Evolutionary conservation across 192 early-diverging fungal species (phyloP), one percentile per base, ranked within the genome.

Genomic region (Mortierella alpina): DNA sequence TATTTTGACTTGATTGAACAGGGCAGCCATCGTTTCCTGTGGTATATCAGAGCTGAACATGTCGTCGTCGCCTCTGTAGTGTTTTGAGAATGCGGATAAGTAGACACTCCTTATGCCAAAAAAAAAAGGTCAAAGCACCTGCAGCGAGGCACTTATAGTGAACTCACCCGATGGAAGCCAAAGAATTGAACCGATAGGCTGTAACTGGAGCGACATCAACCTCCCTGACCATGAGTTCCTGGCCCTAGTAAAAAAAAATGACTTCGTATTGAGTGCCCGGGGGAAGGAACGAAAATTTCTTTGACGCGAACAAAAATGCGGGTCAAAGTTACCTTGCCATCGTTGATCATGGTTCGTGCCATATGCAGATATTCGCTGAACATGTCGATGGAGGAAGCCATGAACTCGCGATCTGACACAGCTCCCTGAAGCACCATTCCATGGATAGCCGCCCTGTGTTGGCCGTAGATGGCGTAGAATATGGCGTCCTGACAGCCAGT

Each of bases 401-500:
- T 74, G 48, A 68, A 82, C 63, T 83, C 81, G 51, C 85, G 55
- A 55, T 86, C 85, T 0, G 83, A 86, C 5, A 86, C 85, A 17
- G 83, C 79, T 15, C 78, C 85, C 50, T 86, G 85, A 12, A 86
- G 50, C 17, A 86, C 72, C 1, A 82, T 63, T 17, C 83, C 82
- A 49, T 71, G 41, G 10, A 86, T 61, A 39, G n/a, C 55, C 5
- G 66, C 45, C 6, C 56, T 51, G 49, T 71, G 66, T 15, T 56
- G 17, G 10, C 78, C 82, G 45, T 82, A 53, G 46, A 47, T 68
- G 18, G 67, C 80, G 64, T 82, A 73, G 13, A 59, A 73, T 6
- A 81, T 71, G 12, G 73, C 78, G 23, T 86, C 76, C 41, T 86
- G 84, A 41, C 82, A 68, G 14, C 85, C 85, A 0, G 85, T 86